Evolutionary conservation across 2,329 filamentous ascomycete genomes (phyloP).

Genomic region (Clonostachys rosea): DNA sequence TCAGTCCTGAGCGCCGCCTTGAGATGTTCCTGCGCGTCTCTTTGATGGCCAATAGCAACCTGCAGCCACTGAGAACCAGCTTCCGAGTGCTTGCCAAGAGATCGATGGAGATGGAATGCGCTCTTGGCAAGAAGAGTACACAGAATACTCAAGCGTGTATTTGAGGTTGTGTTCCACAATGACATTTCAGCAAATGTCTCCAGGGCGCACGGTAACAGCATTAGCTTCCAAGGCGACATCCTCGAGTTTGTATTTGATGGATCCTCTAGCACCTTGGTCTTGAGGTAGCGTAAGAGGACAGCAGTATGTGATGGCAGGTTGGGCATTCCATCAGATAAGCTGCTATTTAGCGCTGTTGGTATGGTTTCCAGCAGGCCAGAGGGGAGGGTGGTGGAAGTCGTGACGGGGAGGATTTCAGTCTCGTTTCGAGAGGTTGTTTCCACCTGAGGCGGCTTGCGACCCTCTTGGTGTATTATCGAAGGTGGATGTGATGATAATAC

Average conservation of each 20-base stretch:
- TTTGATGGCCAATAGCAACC: conserved; percentile 18
- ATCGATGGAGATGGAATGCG: conserved; percentile 28
- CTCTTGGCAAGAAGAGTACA: conserved; percentile 33
- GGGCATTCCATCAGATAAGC: conserved; percentile 1
- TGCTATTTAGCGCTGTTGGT: neutral
- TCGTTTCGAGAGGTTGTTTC: too few relatives aligned
- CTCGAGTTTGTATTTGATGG: conserved; percentile 18
- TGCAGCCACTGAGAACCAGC: conserved; percentile 17
- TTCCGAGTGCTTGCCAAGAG: neutral
- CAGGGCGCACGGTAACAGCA: conserved; percentile 33
- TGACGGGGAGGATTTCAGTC: too few relatives aligned
- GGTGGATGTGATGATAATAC: too few relatives aligned
- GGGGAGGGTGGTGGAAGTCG: too few relatives aligned
- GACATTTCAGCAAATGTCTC: conserved; percentile 33
- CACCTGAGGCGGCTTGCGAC: too few relatives aligned
- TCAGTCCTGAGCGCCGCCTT: conserved; percentile 25
- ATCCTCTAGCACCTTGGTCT: conserved; percentile 17
- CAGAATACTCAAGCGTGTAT: conserved; percentile 29
- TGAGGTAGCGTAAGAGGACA: conserved; percentile 18
- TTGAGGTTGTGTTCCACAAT: conserved; percentile 28
- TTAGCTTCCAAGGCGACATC: conserved; percentile 36
- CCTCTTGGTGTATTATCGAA: too few relatives aligned
- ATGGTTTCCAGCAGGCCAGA: neutral
- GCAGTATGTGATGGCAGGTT: conserved; percentile 15
- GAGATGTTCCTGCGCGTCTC: conserved; percentile 19